Evolutionary conservation across 2,329 filamentous ascomycete species (phyloP).

Genomic region (Hymenoscyphus fraxineus): DNA sequence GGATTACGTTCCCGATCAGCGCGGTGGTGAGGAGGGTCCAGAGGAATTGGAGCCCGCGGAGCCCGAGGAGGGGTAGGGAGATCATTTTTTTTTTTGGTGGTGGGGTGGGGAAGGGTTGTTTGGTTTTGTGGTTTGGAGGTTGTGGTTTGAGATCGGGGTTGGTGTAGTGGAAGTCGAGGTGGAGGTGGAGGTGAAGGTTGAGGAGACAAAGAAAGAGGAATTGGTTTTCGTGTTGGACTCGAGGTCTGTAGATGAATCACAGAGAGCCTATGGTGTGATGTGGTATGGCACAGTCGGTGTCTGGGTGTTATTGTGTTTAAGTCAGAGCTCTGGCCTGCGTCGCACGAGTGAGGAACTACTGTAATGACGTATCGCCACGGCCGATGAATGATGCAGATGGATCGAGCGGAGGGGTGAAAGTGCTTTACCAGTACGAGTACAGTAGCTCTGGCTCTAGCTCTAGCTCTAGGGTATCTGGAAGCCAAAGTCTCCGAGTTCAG

Average conservation of each 20-base stretch:
- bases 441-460: neutral
- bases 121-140: too few relatives aligned
- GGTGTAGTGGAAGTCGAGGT: neutral
- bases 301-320: neutral
- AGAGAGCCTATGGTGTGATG: neutral
- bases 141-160: neutral
- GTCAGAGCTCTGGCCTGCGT: neutral
- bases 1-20: conserved; percentile 34
- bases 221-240: neutral
- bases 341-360: neutral
- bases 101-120: neutral
- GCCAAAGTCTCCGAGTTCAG: too few relatives aligned
- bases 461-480: neutral
- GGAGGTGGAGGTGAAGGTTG: neutral
- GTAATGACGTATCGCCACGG: neutral
- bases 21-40: conserved; percentile 31
- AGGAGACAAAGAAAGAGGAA: neutral
- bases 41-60: conserved; percentile 30
- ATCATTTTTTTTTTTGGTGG: conserved; percentile 17
- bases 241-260: neutral
- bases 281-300: neutral
- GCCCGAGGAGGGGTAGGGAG: conserved; percentile 22
- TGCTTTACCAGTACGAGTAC: neutral
- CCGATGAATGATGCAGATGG: conserved; percentile 1
- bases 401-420: neutral